These are phyloP conservation scores for Aphanocladium album DNA, from an alignment of 2,329 filamentous ascomycete species.

Conservation along the genomic window DNA sequence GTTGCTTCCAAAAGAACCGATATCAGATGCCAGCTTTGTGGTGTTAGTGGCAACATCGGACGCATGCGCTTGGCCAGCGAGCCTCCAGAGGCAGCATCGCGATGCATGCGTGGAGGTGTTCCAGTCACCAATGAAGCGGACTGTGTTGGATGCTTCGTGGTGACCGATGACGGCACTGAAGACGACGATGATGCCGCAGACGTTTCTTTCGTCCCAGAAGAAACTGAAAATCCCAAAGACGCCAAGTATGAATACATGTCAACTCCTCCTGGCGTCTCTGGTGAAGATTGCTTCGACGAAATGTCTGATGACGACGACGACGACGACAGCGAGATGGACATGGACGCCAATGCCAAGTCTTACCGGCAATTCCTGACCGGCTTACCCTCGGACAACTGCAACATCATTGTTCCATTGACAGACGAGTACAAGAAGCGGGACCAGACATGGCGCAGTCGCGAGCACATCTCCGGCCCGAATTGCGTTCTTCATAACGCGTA, in stretches of 20 bases:
- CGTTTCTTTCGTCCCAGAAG: background rate
- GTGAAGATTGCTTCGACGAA: background rate
- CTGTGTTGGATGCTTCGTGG: conserved; percentile 14
- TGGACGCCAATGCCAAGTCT: background rate
- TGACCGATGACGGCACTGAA: conserved; percentile 6
- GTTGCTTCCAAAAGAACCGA: conserved; percentile 7
- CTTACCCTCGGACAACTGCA: background rate
- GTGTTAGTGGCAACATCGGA: conserved; percentile 26
- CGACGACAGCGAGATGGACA: background rate
- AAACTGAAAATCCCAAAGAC: background rate
- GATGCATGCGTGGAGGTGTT: background rate
- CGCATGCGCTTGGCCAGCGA: conserved; percentile 20
- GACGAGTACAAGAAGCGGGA: conserved; percentile 10
- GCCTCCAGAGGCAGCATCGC: conserved; percentile 18
- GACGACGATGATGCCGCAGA: conserved; percentile 1
- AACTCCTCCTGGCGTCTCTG: background rate
- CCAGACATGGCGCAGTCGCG: conserved; percentile 11
- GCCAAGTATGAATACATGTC: conserved; percentile 1
- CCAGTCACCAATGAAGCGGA: background rate
- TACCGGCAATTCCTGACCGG: background rate
- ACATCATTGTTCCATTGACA: conserved; percentile 8
- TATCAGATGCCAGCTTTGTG: conserved; percentile 22
- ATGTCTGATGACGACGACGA: background rate
- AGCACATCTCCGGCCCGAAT: conserved; percentile 21
- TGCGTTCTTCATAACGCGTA: conserved; percentile 18